Evolutionary conservation across 2,329 filamentous ascomycete species (phyloP).

Genomic region (Colletotrichum tropicale): DNA sequence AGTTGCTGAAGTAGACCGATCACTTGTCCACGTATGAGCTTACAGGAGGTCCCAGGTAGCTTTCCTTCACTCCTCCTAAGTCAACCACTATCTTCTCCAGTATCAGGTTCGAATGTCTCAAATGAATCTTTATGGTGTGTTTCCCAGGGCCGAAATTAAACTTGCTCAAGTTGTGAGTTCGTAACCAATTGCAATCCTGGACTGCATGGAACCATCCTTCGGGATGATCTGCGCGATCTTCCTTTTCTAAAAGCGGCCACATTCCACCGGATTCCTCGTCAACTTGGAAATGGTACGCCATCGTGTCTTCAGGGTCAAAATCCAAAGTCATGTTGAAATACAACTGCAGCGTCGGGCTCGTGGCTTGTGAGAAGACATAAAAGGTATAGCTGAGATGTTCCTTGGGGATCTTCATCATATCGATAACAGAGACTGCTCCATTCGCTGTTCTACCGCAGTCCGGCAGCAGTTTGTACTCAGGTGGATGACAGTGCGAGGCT

Average conservation of each 20-base stretch:
- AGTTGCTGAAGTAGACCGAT: neutral
- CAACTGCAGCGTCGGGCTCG: conserved; percentile 30
- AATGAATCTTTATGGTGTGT: conserved; percentile 33
- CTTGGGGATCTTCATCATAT: conserved; percentile 15
- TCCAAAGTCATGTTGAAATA: conserved; percentile 50
- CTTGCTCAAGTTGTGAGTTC: conserved; percentile 33
- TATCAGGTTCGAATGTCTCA: conserved; percentile 36
- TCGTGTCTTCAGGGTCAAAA: conserved; percentile 50
- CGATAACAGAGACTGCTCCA: conserved; percentile 24
- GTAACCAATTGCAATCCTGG: conserved; percentile 54
- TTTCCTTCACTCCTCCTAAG: conserved; percentile 32
- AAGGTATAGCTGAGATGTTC: conserved; percentile 33
- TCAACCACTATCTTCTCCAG: conserved; percentile 42
- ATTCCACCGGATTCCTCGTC: conserved; percentile 40
- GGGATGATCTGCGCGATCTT: conserved; percentile 40
- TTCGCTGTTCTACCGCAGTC: conserved; percentile 30
- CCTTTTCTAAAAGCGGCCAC: conserved; percentile 31
- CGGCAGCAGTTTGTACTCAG: conserved; percentile 31
- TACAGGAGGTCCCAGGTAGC: conserved; percentile 39
- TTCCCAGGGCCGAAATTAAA: conserved; percentile 22
- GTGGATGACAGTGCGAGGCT: conserved; percentile 14
- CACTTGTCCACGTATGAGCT: conserved; percentile 7
- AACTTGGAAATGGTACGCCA: conserved; percentile 55
- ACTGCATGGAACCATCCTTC: conserved; percentile 54
- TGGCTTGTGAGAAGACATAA: conserved; percentile 30